A percentile compares a stretch with the other conserved stretches of the same genome.
Conservation (phyloP, 371 early-diverging fungal genomes). For the Mucor indicus region DNA sequence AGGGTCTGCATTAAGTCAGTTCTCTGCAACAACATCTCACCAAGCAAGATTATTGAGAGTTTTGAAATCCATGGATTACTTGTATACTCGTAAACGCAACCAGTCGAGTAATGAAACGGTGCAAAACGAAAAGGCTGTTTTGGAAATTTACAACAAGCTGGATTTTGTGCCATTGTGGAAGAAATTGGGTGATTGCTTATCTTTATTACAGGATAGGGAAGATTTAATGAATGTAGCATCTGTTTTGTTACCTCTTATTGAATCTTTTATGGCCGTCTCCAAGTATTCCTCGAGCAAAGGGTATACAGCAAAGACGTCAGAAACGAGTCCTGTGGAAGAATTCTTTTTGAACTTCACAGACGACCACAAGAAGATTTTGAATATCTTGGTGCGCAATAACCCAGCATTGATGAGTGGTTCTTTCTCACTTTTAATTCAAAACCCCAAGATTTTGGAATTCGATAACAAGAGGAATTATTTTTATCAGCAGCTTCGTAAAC, state of each 20-base stretch:
- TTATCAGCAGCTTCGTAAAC: conserved; percentile 88
- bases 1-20: conserved; percentile 58
- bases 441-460: conserved; percentile 96
- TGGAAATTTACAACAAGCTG: conserved; percentile 68
- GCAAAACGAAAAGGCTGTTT: conserved; percentile 53
- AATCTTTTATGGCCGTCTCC: conserved; percentile 95
- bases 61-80: conserved; percentile 89
- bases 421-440: conserved; percentile 90
- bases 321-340: conserved; percentile 51
- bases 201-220: conserved; percentile 67
- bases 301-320: conserved; percentile 11
- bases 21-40: conserved; percentile 83
- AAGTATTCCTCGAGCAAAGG: conserved; percentile 58
- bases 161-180: conserved; percentile 78
- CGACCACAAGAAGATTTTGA: conserved; percentile 92
- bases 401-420: conserved; percentile 94
- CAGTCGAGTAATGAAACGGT: conserved; percentile 7
- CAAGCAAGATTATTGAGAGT: conserved; percentile 92
- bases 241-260: conserved; percentile 90
- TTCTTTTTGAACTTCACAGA: conserved; percentile 90
- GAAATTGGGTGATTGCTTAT: conserved; percentile 69
- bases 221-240: conserved; percentile 89
- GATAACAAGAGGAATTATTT: conserved; percentile 98
- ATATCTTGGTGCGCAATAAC: conserved; percentile 95
- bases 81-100: conserved; percentile 51